phyloP scores from a whole-genome alignment of 371 early-diverging fungal species.

The Lichtheimia corymbifera region DNA sequence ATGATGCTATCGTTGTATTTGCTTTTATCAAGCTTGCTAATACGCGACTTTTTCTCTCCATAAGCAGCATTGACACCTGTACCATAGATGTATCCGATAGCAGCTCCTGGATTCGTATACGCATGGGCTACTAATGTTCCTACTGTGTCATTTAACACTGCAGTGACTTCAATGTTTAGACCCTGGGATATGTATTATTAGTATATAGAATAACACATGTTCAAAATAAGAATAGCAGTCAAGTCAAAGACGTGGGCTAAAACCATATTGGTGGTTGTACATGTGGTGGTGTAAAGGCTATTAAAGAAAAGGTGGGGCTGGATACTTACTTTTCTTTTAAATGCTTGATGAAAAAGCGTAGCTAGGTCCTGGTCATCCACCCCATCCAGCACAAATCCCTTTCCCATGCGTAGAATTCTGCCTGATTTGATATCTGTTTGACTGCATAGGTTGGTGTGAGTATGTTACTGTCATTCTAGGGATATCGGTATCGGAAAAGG shows the following conservation, averaged over 20 bases:
- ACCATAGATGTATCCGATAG: conserved; percentile 82
- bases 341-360: conserved; percentile 70
- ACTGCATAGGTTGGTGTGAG: conserved; percentile 14
- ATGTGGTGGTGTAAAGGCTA: neutral
- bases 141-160: conserved; percentile 93
- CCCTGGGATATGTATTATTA: conserved; percentile 35
- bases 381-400: conserved; percentile 79
- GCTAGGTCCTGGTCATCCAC: conserved; percentile 82
- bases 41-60: conserved; percentile 21
- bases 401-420: conserved; percentile 84
- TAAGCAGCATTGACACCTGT: conserved; percentile 89
- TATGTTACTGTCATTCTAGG: no score
- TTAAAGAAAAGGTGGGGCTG: neutral
- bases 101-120: conserved; percentile 72
- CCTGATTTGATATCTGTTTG: conserved; percentile 77
- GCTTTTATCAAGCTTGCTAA: conserved; percentile 20
- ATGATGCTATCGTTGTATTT: conserved; percentile 4
- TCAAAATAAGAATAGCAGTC: neutral
- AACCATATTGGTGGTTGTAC: neutral
- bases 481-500: no score
- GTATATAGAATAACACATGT: neutral
- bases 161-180: conserved; percentile 71
- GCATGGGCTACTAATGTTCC: conserved; percentile 85
- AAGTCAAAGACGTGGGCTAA: no score
- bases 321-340: conserved; percentile 58